A percentile compares a stretch with the other conserved stretches of the same genome.
Evolutionary conservation across 495 filamentous ascomycete species (phyloP).

Genomic region (Opeltia flavorubescens): DNA sequence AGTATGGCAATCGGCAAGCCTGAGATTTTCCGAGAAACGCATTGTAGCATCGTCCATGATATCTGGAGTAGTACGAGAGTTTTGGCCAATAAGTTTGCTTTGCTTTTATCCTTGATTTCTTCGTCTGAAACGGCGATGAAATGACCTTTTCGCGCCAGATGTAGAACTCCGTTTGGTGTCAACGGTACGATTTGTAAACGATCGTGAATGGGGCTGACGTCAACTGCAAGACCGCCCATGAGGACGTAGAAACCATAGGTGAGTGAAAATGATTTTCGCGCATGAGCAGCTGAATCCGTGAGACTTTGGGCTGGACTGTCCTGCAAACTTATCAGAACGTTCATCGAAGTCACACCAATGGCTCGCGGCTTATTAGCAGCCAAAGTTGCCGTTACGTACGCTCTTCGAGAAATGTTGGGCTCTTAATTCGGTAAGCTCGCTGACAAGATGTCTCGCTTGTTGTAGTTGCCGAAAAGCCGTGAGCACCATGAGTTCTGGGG

Average conservation of each 20-base stretch:
- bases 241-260: constrained; percentile 22
- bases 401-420: too few species aligned
- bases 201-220: constrained; percentile 8
- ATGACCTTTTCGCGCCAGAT: constrained; percentile 7
- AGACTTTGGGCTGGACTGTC: neutral
- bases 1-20: constrained; percentile 19
- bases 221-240: constrained; percentile 27
- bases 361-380: too few species aligned
- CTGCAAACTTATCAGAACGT: neutral
- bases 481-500: constrained; percentile 9
- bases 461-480: constrained; percentile 5
- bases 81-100: constrained; percentile 21
- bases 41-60: constrained; percentile 21
- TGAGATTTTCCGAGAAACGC: constrained; percentile 6
- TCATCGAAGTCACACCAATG: too few species aligned
- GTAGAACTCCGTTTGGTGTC: constrained; percentile 9
- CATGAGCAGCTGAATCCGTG: neutral
- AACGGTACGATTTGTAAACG: constrained; percentile 10
- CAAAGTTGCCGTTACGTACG: too few species aligned
- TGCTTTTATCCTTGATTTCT: constrained; percentile 18
- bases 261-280: neutral
- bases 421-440: too few species aligned
- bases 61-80: constrained; percentile 20
- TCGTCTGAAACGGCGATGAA: constrained; percentile 5
- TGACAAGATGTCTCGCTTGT: too few species aligned